Evolutionary conservation across 1,284 basidiomycete genomes (phyloP).

Genomic region (Apiotrichum gracile): DNA sequence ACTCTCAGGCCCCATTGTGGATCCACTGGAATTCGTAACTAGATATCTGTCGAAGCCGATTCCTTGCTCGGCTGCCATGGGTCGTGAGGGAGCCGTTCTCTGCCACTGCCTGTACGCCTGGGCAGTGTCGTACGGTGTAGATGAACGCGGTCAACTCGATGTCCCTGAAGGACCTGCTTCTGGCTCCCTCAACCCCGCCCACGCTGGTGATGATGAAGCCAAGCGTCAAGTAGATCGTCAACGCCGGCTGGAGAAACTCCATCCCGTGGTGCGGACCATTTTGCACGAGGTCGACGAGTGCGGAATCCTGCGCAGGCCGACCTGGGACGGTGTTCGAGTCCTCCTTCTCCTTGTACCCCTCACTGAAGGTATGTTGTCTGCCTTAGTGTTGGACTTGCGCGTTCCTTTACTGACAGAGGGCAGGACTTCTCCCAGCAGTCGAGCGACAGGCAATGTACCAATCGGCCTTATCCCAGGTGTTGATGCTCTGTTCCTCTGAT

Average conservation of each 20-base stretch:
- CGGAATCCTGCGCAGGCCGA: constrained; percentile 69
- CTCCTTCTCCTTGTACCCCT: constrained; percentile 71
- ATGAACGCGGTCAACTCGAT: constrained; percentile 59
- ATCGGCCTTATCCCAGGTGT: constrained; percentile 59
- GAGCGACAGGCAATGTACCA: constrained; percentile 61
- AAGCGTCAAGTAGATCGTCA: constrained; percentile 44
- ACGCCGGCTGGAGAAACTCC: constrained; percentile 48
- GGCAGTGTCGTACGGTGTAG: constrained; percentile 77
- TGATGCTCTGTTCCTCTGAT: constrained; percentile 60
- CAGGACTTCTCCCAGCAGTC: constrained; percentile 52
- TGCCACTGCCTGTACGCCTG: constrained; percentile 63
- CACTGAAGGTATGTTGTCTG: constrained; percentile 59
- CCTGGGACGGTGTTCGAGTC: constrained; percentile 75
- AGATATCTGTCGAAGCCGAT: constrained; percentile 50
- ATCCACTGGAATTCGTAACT: constrained; percentile 63
- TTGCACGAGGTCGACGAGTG: constrained; percentile 70
- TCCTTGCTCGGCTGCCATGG: constrained; percentile 57
- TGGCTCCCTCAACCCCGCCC: constrained; percentile 16
- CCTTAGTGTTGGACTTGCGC: constrained; percentile 3
- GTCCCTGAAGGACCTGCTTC: constrained; percentile 25
- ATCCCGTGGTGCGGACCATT: constrained; percentile 63
- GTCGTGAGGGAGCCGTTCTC: constrained; percentile 48
- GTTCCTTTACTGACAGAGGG: neutral
- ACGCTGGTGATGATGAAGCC: constrained; percentile 29
- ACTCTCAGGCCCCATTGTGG: constrained; percentile 47